These are phyloP conservation scores for Arabis hirsuta DNA, from an alignment of 345 rosid genomes.

Conservation along the genomic window DNA sequence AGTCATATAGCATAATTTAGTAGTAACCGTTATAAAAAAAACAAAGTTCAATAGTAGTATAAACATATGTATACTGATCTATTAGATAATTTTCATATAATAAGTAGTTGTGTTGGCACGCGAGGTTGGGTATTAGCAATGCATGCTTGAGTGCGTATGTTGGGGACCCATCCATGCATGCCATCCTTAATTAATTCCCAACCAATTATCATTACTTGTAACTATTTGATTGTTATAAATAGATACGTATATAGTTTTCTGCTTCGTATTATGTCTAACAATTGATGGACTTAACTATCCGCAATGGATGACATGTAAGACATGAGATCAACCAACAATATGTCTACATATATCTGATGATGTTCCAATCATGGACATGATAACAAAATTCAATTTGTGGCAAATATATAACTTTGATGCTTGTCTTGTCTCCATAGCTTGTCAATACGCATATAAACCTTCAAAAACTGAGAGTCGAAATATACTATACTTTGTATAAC, in stretches of 20 bases:
- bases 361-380: constrained; percentile 12
- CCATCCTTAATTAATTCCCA: constrained; percentile 34
- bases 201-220: constrained; percentile 23
- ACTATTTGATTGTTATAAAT: neutral
- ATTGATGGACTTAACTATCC: neutral
- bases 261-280: neutral
- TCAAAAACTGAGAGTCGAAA: neutral
- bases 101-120: constrained; percentile 32
- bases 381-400: neutral
- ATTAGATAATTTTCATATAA: neutral
- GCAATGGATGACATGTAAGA: neutral
- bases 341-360: neutral
- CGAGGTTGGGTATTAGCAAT: constrained; percentile 39
- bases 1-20: neutral
- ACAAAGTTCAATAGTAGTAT: neutral
- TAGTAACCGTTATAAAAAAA: constrained; percentile 16
- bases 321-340: constrained; percentile 1
- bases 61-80: constrained; percentile 2
- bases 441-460: neutral
- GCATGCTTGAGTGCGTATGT: constrained; percentile 45
- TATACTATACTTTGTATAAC: neutral
- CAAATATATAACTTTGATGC: neutral
- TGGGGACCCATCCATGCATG: constrained; percentile 43
- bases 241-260: constrained; percentile 1
- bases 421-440: neutral